Evolutionary conservation across 169 alveolate genomes (phyloP).

Genomic region (Eimeria necatrix): DNA sequence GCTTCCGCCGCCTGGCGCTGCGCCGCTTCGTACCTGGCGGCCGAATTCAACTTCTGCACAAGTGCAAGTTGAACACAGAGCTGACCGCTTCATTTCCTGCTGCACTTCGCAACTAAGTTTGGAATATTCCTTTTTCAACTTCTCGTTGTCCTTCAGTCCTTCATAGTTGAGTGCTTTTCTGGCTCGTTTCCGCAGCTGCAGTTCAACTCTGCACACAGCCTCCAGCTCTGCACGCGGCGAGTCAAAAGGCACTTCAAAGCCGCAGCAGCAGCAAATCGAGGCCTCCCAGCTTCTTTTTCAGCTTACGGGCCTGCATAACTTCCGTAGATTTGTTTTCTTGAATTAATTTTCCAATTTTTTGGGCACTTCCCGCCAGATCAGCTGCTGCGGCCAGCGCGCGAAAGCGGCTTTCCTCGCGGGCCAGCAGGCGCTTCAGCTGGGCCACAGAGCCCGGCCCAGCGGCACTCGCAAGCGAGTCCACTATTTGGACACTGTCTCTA

Average conservation of each 20-base stretch:
- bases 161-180: background rate
- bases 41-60: background rate
- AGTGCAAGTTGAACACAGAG: background rate
- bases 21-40: background rate
- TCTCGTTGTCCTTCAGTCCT: background rate
- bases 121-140: background rate
- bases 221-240: background rate
- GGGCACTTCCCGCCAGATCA: background rate
- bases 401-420: background rate
- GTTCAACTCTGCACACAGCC: background rate
- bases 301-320: background rate
- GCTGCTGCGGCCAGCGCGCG: background rate
- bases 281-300: background rate
- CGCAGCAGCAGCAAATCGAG: background rate
- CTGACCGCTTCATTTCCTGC: background rate
- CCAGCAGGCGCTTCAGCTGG: constrained; percentile 11
- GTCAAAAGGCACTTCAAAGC: background rate
- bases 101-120: background rate
- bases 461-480: background rate
- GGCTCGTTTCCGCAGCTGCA: constrained; percentile 8
- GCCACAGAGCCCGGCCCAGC: background rate
- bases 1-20: background rate
- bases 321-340: background rate
- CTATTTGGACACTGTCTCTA: background rate
- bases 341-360: background rate